phyloP scores from a whole-genome alignment of 176 grass and related monocot genomes.

The Eragrostis nindensis region DNA sequence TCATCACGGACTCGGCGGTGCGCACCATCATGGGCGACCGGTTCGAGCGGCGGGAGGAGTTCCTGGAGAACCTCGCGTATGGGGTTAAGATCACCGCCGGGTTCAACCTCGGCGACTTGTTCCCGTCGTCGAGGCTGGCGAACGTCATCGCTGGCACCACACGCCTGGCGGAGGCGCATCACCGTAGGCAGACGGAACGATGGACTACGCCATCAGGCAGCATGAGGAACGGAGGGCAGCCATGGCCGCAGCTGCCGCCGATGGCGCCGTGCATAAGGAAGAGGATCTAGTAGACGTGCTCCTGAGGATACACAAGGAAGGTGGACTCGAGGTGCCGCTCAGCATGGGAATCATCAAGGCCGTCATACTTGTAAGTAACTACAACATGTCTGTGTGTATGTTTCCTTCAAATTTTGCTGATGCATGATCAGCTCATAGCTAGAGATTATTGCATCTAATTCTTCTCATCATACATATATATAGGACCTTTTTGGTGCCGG shows the following conservation, averaged over 20 bases:
- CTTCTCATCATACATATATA: too few relatives aligned
- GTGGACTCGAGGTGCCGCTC: slow-evolving; percentile 37
- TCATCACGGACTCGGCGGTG: slow-evolving; percentile 26
- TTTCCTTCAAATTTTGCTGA: too few relatives aligned
- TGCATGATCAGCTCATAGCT: not conserved
- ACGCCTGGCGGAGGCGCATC: not conserved
- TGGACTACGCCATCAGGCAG: slow-evolving; percentile 37
- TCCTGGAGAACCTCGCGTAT: not conserved
- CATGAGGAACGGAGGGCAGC: slow-evolving; percentile 24
- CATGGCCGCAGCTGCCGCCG: not conserved
- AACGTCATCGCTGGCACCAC: not conserved
- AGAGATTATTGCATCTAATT: not conserved
- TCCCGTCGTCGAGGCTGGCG: slow-evolving; percentile 35
- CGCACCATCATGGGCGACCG: slow-evolving; percentile 42
- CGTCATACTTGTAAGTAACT: slow-evolving; percentile 20
- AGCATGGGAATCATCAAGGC: slow-evolving; percentile 42
- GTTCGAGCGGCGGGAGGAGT: slow-evolving; percentile 42
- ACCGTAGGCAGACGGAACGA: slow-evolving; percentile 35
- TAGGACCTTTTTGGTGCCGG: slow-evolving; percentile 45
- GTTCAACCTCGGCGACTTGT: slow-evolving; percentile 36
- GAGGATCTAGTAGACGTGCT: slow-evolving; percentile 34
- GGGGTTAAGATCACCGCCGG: slow-evolving; percentile 32
- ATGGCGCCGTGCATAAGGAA: not conserved
- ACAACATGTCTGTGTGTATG: too few relatives aligned
- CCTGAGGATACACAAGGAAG: slow-evolving; percentile 37